Conservation (phyloP, 2,329 filamentous ascomycete genomes). For the Botrytis aclada region DNA sequence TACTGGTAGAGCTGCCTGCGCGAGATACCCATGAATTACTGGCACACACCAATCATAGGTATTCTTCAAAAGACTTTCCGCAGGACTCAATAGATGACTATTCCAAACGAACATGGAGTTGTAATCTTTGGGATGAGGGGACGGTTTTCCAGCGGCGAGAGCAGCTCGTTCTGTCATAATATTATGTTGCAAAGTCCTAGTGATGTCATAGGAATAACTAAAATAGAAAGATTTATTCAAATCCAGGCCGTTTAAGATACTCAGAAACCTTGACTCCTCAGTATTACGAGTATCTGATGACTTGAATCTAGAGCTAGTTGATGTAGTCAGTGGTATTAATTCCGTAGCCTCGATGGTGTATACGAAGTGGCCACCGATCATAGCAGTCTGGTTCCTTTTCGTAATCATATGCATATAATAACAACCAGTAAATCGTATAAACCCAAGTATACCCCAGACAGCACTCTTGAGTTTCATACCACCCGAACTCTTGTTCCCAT, state of each 20-base stretch:
- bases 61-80: conserved; percentile 65
- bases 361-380: conserved; percentile 93
- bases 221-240: conserved; percentile 93
- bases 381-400: conserved; percentile 91
- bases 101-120: conserved; percentile 99
- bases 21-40: conserved; percentile 93
- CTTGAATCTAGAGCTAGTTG: conserved; percentile 63
- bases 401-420: conserved; percentile 98
- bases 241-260: conserved; percentile 87
- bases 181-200: conserved; percentile 86
- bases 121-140: conserved; percentile 61
- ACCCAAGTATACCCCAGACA: conserved; percentile 90
- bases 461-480: conserved; percentile 87
- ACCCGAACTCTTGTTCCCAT: conserved; percentile 87
- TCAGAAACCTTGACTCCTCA: conserved; percentile 85
- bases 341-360: conserved; percentile 96
- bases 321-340: conserved; percentile 78
- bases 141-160: conserved; percentile 60
- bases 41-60: conserved; percentile 95
- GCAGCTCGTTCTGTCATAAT: conserved; percentile 76
- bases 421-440: conserved; percentile 90
- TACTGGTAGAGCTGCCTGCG: conserved; percentile 80
- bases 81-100: conserved; percentile 78
- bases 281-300: conserved; percentile 71
- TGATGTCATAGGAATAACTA: conserved; percentile 97